A percentile compares a stretch with the other conserved stretches of the same genome.
Conservation (phyloP, 2,329 filamentous ascomycete genomes). For the Aspergillus thermomutatus region DNA sequence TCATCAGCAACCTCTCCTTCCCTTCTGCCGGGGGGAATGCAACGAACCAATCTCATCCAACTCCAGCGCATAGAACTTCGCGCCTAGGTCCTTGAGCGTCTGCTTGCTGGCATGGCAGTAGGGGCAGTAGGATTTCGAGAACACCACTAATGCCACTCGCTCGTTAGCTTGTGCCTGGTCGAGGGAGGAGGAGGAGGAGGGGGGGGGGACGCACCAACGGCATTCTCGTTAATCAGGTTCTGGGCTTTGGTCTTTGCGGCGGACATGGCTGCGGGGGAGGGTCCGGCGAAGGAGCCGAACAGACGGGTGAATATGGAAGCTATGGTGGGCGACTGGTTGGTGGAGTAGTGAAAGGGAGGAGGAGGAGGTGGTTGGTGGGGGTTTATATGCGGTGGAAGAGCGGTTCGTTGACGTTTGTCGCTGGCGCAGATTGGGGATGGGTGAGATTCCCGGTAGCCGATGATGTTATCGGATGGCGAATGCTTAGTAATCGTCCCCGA, state of each 20-base stretch:
- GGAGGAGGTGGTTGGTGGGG: not conserved
- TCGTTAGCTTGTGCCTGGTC: not conserved
- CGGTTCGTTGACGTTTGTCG: not conserved
- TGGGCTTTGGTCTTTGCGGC: conserved; percentile 80
- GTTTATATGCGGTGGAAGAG: not conserved
- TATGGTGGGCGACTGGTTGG: conserved; percentile 47
- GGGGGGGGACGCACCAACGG: conserved; percentile 62
- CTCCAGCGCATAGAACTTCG: conserved; percentile 74
- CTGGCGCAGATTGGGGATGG: not conserved
- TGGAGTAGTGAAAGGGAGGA: not conserved
- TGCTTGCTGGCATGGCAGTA: conserved; percentile 82
- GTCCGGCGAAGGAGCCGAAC: conserved; percentile 58
- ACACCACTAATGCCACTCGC: conserved; percentile 64
- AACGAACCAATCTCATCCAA: conserved; percentile 77
- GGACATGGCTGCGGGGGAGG: conserved; percentile 68
- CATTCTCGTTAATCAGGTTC: conserved; percentile 81
- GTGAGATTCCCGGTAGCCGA: not conserved
- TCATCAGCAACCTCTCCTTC: not conserved
- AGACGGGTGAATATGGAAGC: conserved; percentile 69
- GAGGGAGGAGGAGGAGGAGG: not conserved
- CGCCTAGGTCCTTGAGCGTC: conserved; percentile 65
- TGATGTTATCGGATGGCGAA: not conserved
- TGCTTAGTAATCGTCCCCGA: not conserved
- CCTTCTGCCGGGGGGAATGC: not conserved
- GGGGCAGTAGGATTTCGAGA: conserved; percentile 95